These are phyloP conservation scores for Eutypella sp. DNA, from an alignment of 2,329 filamentous ascomycete species.

Conservation along the genomic window DNA sequence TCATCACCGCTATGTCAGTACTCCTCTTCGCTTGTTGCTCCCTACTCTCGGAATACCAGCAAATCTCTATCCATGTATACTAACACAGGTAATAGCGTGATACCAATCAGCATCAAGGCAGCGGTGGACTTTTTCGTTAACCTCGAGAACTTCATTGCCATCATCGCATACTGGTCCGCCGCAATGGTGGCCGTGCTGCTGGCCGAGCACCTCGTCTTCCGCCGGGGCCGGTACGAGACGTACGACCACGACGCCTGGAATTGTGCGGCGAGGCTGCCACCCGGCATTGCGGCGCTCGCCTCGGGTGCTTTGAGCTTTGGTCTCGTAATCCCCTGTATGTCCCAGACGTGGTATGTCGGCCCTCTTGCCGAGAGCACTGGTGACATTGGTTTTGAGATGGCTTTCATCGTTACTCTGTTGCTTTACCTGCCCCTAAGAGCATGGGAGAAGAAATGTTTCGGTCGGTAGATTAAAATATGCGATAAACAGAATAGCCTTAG, in stretches of 20 bases:
- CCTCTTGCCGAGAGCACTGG: constrained; percentile 56
- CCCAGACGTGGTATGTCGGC: constrained; percentile 56
- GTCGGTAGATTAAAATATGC: too few relatives aligned
- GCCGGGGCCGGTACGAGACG: constrained; percentile 26
- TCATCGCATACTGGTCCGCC: constrained; percentile 56
- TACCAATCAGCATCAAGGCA: constrained; percentile 52
- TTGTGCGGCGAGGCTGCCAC: constrained; percentile 31
- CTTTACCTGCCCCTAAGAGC: constrained; percentile 38
- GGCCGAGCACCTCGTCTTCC: constrained; percentile 34
- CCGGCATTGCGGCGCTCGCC: constrained; percentile 33
- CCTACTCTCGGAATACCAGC: too few relatives aligned
- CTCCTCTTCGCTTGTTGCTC: neutral
- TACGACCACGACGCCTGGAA: constrained; percentile 35
- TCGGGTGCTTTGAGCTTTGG: constrained; percentile 33
- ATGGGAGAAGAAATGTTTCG: constrained; percentile 30
- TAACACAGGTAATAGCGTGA: constrained; percentile 30
- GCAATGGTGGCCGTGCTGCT: constrained; percentile 47
- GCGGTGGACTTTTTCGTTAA: constrained; percentile 53
- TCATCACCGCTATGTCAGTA: constrained; percentile 45
- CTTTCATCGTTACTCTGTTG: constrained; percentile 43
- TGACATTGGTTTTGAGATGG: constrained; percentile 63
- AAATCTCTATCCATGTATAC: too few relatives aligned
- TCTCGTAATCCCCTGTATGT: constrained; percentile 55
- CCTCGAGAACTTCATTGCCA: constrained; percentile 51
- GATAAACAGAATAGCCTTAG: too few relatives aligned